Evolutionary conservation across 176 grass and related monocot species (phyloP).

Genomic region (Triticum turgidum): DNA sequence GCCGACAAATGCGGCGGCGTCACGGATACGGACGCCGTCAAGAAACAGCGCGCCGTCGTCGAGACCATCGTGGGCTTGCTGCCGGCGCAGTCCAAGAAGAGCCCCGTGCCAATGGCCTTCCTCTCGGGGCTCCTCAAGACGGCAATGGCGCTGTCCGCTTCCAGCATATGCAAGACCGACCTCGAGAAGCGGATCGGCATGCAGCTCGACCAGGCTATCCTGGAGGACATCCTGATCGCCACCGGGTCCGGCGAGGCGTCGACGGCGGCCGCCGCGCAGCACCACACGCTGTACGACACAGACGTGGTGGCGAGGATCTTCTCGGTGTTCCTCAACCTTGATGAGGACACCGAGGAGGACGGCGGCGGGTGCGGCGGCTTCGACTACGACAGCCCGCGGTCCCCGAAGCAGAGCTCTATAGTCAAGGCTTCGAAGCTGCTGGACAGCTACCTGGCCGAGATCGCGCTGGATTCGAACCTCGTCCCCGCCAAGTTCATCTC

Average conservation of each 20-base stretch:
- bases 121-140: conserved; percentile 86
- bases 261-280: too few species aligned
- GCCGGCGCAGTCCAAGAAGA: conserved; percentile 75
- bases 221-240: conserved; percentile 88
- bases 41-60: conserved; percentile 64
- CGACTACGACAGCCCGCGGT: conserved; percentile 69
- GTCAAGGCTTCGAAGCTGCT: conserved; percentile 85
- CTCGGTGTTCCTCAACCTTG: conserved; percentile 71
- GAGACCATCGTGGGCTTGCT: conserved; percentile 72
- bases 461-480: conserved; percentile 89
- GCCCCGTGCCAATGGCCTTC: conserved; percentile 81
- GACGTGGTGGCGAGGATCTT: conserved; percentile 81
- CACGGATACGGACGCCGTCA: conserved; percentile 40
- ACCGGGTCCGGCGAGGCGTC: neutral
- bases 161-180: conserved; percentile 57
- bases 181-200: conserved; percentile 86
- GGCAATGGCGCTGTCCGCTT: conserved; percentile 53
- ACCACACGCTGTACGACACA: conserved; percentile 55
- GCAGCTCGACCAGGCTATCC: conserved; percentile 87
- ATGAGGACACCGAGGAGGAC: conserved; percentile 56
- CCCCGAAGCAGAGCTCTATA: conserved; percentile 71
- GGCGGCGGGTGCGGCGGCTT: conserved; percentile 29
- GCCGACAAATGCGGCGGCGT: neutral
- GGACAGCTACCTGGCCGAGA: conserved; percentile 92
- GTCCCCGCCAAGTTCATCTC: conserved; percentile 77